A percentile compares a stretch with the other conserved stretches of the same genome.
Evolutionary conservation across 1,139 yeast species (phyloP).

Genomic region (Kurtzmaniella natalensis): DNA sequence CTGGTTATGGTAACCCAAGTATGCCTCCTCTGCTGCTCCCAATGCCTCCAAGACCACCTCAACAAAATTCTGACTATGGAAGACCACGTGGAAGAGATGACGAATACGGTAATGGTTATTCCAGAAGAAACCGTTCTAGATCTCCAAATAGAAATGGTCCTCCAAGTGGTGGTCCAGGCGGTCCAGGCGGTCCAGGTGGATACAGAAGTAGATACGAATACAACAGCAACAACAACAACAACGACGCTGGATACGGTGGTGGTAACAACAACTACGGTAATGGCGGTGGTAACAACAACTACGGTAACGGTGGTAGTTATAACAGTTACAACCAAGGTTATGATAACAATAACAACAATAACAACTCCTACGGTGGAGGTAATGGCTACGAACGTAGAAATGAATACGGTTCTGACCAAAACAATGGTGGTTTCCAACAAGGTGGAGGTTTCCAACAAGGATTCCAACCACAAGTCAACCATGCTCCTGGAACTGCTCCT

Average conservation of each 20-base stretch:
- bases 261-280: neutral
- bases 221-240: slow-evolving; percentile 12
- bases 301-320: slow-evolving; percentile 11
- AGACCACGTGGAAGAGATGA: slow-evolving; percentile 36
- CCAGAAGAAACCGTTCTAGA: slow-evolving; percentile 54
- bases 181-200: too few relatives aligned
- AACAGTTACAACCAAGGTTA: slow-evolving; percentile 9
- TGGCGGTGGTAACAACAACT: neutral
- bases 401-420: slow-evolving; percentile 8
- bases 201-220: slow-evolving; percentile 29
- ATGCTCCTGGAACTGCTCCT: slow-evolving; percentile 1
- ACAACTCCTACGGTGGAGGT: neutral
- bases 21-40: slow-evolving; percentile 17
- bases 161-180: too few relatives aligned
- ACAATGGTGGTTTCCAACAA: slow-evolving; percentile 6
- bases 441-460: slow-evolving; percentile 6
- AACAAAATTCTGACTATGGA: slow-evolving; percentile 16
- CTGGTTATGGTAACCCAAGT: slow-evolving; percentile 7
- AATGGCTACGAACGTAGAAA: neutral
- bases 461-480: slow-evolving; percentile 2
- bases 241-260: slow-evolving; percentile 11
- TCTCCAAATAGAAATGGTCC: slow-evolving; percentile 45
- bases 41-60: slow-evolving; percentile 20
- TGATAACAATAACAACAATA: slow-evolving; percentile 10
- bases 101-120: slow-evolving; percentile 20